Conservation (phyloP, 2,329 filamentous ascomycete species). For the Aschersonia sp. region DNA sequence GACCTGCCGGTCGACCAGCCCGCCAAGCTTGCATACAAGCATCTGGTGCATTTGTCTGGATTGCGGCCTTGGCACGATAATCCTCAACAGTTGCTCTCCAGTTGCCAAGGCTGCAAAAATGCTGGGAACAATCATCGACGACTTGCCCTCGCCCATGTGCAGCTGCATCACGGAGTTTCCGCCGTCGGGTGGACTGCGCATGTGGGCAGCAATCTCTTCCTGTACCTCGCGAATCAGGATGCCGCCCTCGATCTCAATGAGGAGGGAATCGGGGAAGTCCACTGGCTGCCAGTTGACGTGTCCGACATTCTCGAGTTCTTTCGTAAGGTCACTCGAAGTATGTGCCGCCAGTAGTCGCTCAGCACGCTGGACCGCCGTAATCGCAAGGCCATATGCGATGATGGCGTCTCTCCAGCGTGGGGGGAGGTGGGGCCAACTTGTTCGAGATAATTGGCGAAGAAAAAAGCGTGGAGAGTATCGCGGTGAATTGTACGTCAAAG, state of each 20-base stretch:
- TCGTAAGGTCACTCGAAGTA: slow-evolving; percentile 11
- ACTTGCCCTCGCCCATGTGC: slow-evolving; percentile 61
- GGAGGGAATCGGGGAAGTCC: slow-evolving; percentile 41
- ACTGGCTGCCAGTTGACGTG: slow-evolving; percentile 40
- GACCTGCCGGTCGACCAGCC: slow-evolving; percentile 37
- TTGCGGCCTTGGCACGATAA: slow-evolving; percentile 48
- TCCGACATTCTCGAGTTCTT: slow-evolving; percentile 33
- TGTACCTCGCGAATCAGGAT: slow-evolving; percentile 48
- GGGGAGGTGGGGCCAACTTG: too few relatives aligned
- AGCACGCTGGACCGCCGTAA: too few relatives aligned
- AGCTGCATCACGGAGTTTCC: slow-evolving; percentile 46
- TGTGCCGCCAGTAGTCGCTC: too few relatives aligned
- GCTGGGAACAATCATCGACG: slow-evolving; percentile 54
- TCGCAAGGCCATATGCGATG: too few relatives aligned
- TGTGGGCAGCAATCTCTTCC: slow-evolving; percentile 38
- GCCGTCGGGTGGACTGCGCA: slow-evolving; percentile 27
- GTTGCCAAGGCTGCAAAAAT: slow-evolving; percentile 40
- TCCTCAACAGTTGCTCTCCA: slow-evolving; percentile 30
- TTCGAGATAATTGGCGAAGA: too few relatives aligned
- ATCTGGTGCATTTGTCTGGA: slow-evolving; percentile 33
- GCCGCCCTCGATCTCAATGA: slow-evolving; percentile 49
- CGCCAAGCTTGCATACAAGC: slow-evolving; percentile 26
- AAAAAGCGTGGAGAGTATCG: too few relatives aligned
- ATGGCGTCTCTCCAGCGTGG: too few relatives aligned
- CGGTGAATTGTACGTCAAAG: too few relatives aligned